Evolutionary conservation across 805 yeast genomes (phyloP), one percentile per base, ranked within the genome.

Genomic region (Myxozyma udenii): DNA sequence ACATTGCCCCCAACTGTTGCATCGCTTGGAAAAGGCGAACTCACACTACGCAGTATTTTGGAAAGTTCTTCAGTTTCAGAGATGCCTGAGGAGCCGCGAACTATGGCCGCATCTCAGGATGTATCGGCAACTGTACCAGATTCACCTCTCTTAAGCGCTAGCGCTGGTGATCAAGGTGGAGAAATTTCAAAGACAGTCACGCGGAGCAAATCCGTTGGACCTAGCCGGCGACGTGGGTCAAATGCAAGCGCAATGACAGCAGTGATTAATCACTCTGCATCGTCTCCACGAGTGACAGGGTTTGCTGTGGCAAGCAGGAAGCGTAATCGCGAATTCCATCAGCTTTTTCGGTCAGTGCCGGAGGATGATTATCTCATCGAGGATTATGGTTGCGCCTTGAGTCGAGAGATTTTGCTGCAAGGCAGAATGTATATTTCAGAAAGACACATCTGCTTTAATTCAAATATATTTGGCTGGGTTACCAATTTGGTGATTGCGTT

Each of bases 391-490:
- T 93, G 98, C 73, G 96, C 97, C 0, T 70, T 91, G 48, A 84
- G 90, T 58, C 74, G 88, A 55, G 98, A 91, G 58, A 87, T 89
- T 44, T 72, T 91, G 28, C 70, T 88, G 7, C 97, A 93, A 64
- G 98, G 98, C 2, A 74, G 95, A 45, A 62, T 93, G 24, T 93
- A 87, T 65, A 76, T 93, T 6, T 79, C 95, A 18, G 90, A 87
- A 58, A 77, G 78, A 46, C 80, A 84, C 62, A 64, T 91, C 3
- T 87, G 96, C 64, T 93, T 93, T 74, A 84, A 88, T 65, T 85
- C 96, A 5, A 85, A 84, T 60, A 73, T 93, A 36, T 71, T 91
- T 41, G 96, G 96, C 1, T 90, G 96, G 95, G 85, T 88, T 9
- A 87, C 96, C 7, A 85, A 79, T 57, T 71, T 90, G 35, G 78